phyloP scores from a whole-genome alignment of 176 grass and related monocot genomes.

The Saccharum officinarum region DNA sequence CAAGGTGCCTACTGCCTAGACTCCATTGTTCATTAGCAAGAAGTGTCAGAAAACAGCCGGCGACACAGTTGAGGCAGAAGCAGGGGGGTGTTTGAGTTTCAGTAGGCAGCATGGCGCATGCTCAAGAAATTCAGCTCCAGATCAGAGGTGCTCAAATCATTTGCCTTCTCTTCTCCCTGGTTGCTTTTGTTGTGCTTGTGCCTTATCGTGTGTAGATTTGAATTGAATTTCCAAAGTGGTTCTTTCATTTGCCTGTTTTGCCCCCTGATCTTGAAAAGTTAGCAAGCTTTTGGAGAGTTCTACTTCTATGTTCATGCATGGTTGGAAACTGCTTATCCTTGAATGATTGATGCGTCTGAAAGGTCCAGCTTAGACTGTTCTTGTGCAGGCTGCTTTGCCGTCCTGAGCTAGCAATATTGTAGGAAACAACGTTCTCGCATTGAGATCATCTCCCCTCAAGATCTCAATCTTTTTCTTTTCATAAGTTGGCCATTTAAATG shows the following conservation, averaged over 20 bases:
- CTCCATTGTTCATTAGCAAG: neutral
- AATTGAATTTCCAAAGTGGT: neutral
- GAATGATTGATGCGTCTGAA: neutral
- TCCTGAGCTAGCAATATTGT: neutral
- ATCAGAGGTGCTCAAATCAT: slow-evolving; percentile 35
- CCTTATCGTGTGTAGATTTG: neutral
- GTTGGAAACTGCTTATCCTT: neutral
- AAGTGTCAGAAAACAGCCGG: neutral
- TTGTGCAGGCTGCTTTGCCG: neutral
- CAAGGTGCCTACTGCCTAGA: neutral
- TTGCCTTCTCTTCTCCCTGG: neutral
- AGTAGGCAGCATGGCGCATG: slow-evolving; percentile 23
- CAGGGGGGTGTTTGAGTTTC: neutral
- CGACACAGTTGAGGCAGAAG: neutral
- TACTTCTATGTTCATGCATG: slow-evolving; percentile 1
- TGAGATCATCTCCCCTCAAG: neutral
- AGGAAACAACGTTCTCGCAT: neutral
- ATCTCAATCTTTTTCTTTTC: neutral
- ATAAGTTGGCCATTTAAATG: neutral
- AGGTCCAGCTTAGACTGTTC: neutral
- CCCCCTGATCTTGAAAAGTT: neutral
- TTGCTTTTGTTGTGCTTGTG: neutral
- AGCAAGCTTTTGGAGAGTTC: neutral
- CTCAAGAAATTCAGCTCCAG: slow-evolving; percentile 60
- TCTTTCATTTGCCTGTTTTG: neutral